Base-by-base conservation (phyloP, 306 rosid genomes). In the Oemleria cerasiformis region DNA sequence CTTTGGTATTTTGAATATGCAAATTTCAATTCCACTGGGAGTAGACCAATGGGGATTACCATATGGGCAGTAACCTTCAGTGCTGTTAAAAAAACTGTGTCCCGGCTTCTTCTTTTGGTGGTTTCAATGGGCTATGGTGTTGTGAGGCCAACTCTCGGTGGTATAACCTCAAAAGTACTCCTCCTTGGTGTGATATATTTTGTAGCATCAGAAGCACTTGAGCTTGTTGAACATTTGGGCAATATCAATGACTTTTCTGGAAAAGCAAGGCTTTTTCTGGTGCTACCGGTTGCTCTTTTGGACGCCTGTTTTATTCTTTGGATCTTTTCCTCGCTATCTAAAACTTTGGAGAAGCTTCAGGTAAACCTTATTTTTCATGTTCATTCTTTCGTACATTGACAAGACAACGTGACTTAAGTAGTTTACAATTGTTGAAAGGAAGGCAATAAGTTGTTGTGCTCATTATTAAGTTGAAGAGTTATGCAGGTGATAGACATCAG, bases 271-370 rank as follows among this genome's bases (percentile, higher is more conserved):
- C 81, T 86, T 56, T 80, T 88, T 72, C 78, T 84, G 73, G 91
- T 86, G 82, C 86, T 86, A 13, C 91, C 89, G 25, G 91, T 88
- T 67, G 88, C 89, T 79, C 78, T 88, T 68, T 76, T 88, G 81
- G 91, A 86, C 83, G 89, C 95, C 21, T 79, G 85, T 79, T 88
- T 86, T 73, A 88, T 88, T 77, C 88, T 88, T 73, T 88, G 95
- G 91, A 86, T 83, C 63, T 88, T 88, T 81, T 83, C 87, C n/a
- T 83, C 95, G 1, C 75, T 86, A 75, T 88, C 91, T 49, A 88
- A 86, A 83, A 86, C 91, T 64, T 53, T 86, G 77, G 91, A 88
- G 85, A 88, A 88, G 84, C 95, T 88, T 86, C 95, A 86, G 95
- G 91, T 88, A 79, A 30, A 63, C 47, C 74, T 67, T 78, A 51